phyloP scores from a whole-genome alignment of 768 basidiomycete species.

The Podaxis sp. region DNA sequence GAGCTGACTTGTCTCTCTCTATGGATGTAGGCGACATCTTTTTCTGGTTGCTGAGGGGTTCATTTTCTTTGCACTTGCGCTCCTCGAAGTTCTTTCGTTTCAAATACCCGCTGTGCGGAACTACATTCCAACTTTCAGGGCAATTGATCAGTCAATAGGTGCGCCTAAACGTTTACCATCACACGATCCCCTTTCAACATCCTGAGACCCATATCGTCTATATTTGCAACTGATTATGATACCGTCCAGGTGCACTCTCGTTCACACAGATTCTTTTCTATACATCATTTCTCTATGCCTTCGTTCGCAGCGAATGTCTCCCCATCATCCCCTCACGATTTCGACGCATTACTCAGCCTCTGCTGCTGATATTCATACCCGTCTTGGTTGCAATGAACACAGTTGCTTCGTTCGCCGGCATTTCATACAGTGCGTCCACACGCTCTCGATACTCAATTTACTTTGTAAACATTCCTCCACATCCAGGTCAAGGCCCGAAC shows the following conservation, averaged over 20 bases:
- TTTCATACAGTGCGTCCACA: conserved; percentile 48
- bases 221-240: background rate
- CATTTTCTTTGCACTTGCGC: conserved; percentile 53
- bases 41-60: conserved; percentile 63
- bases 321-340: conserved; percentile 50
- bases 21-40: conserved; percentile 44
- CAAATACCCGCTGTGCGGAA: conserved; percentile 48
- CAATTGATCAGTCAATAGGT: conserved; percentile 64
- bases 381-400: conserved; percentile 53
- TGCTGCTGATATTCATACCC: conserved; percentile 55
- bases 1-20: background rate
- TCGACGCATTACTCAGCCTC: conserved; percentile 39
- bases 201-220: background rate
- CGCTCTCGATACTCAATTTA: background rate
- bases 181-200: background rate
- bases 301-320: conserved; percentile 51
- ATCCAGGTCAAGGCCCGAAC: conserved; percentile 5
- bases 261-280: conserved; percentile 67
- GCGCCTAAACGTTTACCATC: conserved; percentile 21
- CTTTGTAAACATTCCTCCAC: background rate
- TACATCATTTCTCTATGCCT: conserved; percentile 58
- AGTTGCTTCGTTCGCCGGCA: conserved; percentile 63
- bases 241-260: conserved; percentile 48
- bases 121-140: conserved; percentile 44
- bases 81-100: conserved; percentile 62